phyloP scores from a whole-genome alignment of 768 basidiomycete species.

The Leucocoprinus leucothites region DNA sequence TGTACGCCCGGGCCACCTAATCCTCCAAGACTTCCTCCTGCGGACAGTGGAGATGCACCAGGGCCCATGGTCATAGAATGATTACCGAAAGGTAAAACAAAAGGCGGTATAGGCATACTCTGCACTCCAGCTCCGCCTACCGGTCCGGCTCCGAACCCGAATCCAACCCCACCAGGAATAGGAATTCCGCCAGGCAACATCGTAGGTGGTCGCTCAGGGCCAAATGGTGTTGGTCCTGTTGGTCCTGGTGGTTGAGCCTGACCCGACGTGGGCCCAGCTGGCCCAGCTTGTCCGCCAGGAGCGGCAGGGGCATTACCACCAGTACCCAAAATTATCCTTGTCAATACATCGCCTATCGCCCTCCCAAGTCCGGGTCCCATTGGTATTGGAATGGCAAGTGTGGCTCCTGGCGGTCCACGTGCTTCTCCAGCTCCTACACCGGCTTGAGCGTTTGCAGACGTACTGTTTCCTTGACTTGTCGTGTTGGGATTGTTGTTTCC shows the following conservation, averaged over 20 bases:
- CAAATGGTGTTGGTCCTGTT: background rate
- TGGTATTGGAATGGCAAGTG: background rate
- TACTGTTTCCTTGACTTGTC: background rate
- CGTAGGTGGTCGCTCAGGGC: constrained; percentile 5
- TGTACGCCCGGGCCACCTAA: too few relatives aligned
- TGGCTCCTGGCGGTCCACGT: background rate
- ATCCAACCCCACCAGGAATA: background rate
- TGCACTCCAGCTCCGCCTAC: background rate
- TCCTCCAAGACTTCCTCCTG: background rate
- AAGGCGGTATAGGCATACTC: background rate
- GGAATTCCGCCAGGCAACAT: background rate
- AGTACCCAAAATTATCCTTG: constrained; percentile 1
- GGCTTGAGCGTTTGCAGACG: background rate
- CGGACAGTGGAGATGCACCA: constrained; percentile 1
- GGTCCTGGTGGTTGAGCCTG: constrained; percentile 1
- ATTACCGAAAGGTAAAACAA: background rate
- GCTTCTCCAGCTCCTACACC: background rate
- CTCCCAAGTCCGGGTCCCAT: background rate
- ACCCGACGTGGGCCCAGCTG: background rate
- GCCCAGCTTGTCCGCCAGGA: background rate
- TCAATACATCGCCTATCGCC: background rate
- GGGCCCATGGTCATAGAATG: background rate
- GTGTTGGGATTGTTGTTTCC: background rate
- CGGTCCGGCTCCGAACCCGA: background rate
- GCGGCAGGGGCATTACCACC: background rate